phyloP scores from a whole-genome alignment of 495 filamentous ascomycete species.

The Terfezia claveryi region DNA sequence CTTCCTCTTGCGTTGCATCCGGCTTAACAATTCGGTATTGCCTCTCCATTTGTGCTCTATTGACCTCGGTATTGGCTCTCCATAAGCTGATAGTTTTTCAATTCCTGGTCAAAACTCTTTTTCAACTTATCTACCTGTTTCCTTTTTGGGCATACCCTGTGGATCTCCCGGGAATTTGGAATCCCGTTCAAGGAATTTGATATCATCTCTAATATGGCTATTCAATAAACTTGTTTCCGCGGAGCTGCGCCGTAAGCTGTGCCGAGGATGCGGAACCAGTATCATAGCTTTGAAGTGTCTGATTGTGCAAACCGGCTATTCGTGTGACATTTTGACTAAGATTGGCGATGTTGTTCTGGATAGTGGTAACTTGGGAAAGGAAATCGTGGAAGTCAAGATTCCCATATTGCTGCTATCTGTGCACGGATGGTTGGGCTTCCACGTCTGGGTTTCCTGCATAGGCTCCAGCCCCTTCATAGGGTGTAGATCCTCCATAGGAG shows the following conservation, averaged over 20 bases:
- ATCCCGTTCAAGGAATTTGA: conserved; percentile 44
- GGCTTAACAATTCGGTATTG: conserved; percentile 61
- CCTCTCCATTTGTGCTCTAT: conserved; percentile 43
- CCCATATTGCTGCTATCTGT: not conserved
- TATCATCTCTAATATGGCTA: conserved; percentile 41
- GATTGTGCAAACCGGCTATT: conserved; percentile 13
- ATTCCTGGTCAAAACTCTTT: conserved; percentile 37
- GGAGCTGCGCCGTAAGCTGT: conserved; percentile 23
- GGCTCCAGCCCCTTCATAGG: not conserved
- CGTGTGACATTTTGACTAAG: conserved; percentile 12
- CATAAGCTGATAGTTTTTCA: conserved; percentile 40
- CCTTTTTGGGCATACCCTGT: conserved; percentile 32
- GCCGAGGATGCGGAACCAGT: conserved; percentile 11
- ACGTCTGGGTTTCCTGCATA: not conserved
- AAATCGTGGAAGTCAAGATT: conserved; percentile 12
- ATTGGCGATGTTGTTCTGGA: conserved; percentile 6
- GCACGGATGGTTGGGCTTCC: not conserved
- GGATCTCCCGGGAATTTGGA: conserved; percentile 32
- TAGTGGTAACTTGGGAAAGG: conserved; percentile 13
- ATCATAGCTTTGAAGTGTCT: conserved; percentile 14
- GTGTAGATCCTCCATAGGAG: not conserved
- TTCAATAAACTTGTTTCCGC: conserved; percentile 44
- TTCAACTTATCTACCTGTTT: conserved; percentile 42
- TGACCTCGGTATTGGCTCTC: conserved; percentile 41
- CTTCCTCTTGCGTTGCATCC: conserved; percentile 41